Conservation (phyloP, 768 basidiomycete species). For the Boletus rubropictus region DNA sequence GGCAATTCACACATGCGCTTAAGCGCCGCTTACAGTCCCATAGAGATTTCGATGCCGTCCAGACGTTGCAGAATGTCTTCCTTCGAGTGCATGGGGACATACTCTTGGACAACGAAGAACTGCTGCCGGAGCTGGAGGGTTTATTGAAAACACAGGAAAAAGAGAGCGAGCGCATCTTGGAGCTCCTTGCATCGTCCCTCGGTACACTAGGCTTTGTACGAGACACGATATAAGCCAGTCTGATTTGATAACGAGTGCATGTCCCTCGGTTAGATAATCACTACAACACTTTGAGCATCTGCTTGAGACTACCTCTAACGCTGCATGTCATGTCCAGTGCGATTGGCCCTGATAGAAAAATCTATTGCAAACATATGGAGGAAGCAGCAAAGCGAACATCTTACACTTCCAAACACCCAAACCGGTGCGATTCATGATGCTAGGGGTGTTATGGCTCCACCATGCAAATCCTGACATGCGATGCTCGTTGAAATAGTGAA, state of each 20-base stretch:
- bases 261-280: conserved; percentile 22
- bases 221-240: conserved; percentile 44
- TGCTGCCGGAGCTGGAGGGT: conserved; percentile 49
- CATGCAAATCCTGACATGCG: conserved; percentile 4
- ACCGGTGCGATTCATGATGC: conserved; percentile 33
- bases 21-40: conserved; percentile 67
- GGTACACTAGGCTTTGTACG: conserved; percentile 75
- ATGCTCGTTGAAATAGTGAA: conserved; percentile 18
- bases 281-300: neutral
- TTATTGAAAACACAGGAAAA: conserved; percentile 61
- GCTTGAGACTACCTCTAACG: neutral
- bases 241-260: neutral
- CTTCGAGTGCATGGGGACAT: conserved; percentile 80
- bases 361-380: conserved; percentile 38
- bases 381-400: conserved; percentile 31
- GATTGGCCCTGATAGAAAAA: conserved; percentile 25
- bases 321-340: conserved; percentile 16
- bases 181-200: conserved; percentile 65
- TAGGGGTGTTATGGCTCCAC: neutral
- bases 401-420: conserved; percentile 28
- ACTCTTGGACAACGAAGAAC: conserved; percentile 63
- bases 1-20: conserved; percentile 68
- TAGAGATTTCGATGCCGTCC: conserved; percentile 92
- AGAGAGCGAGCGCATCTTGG: conserved; percentile 75
- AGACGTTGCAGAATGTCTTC: conserved; percentile 81